Conservation (phyloP, 73 alveolate genomes). For the Tetrahymena borealis region DNA sequence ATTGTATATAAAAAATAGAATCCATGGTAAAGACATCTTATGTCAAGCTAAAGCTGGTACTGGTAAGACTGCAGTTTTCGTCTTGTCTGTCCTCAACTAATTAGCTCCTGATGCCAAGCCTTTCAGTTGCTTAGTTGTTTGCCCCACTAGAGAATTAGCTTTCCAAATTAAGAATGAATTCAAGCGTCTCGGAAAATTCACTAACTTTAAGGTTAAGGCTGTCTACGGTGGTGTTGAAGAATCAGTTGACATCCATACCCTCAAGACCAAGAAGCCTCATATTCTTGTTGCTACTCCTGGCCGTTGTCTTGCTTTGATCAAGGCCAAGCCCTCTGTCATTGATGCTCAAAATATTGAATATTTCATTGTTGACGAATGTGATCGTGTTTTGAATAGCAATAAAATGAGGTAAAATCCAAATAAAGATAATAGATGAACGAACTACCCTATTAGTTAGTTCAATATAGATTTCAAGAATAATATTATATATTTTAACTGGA, state of each 20-base stretch:
- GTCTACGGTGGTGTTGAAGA: conserved; percentile 93
- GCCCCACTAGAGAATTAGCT: conserved; percentile 99
- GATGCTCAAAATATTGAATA: conserved; percentile 16
- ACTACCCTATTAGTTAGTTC: too few species aligned
- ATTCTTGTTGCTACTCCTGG: conserved; percentile 97
- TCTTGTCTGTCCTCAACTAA: conserved; percentile 92
- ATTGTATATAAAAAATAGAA: conserved; percentile 17
- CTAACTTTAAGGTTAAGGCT: conserved; percentile 81
- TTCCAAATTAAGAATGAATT: conserved; percentile 94
- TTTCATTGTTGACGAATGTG: conserved; percentile 39
- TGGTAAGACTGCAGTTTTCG: conserved; percentile 99
- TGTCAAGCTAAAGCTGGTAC: conserved; percentile 97
- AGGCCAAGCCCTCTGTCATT: conserved; percentile 77
- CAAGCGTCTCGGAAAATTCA: conserved; percentile 81
- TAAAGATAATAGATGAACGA: background rate
- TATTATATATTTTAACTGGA: background rate
- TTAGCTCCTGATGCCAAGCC: conserved; percentile 92
- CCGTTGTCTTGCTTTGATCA: conserved; percentile 89
- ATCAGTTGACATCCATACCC: conserved; percentile 73
- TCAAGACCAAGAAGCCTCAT: conserved; percentile 57
- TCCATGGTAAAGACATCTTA: conserved; percentile 29
- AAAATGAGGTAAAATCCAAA: conserved; percentile 33
- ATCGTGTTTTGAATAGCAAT: conserved; percentile 25
- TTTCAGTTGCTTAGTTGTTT: conserved; percentile 88
- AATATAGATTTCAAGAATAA: too few species aligned